Base-by-base conservation (phyloP, 2,329 filamentous ascomycete genomes). In the Aspergillus sclerotialis region DNA sequence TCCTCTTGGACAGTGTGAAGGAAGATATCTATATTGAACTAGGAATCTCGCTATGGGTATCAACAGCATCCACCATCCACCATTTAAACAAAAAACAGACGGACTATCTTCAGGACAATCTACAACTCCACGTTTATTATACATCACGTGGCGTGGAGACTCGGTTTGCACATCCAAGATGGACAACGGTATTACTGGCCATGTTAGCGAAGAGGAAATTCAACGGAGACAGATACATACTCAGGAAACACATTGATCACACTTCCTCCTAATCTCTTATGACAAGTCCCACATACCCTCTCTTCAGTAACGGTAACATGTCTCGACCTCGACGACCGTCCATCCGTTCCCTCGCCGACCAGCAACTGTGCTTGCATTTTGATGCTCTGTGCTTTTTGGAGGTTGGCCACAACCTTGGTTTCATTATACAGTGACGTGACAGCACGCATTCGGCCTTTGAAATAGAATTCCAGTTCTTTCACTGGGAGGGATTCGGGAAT, bases 241-340 rank as follows among this genome's bases (percentile, higher is more conserved):
- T 94, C 84, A 5, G 89, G 86, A 62, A 92, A 74, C 9, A 95
- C 89, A 26, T 89, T 82, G 39, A 96, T 83, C 12, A 94, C 92
- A 58, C 84, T 94, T 2, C 87, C 83, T 1, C 89, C 90, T 45
- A 98, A 75, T 45, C 92, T 72, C 70, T 95, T 96, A 61, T 94
- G 84, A 58, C 92, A 98, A 11, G 94, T 85, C 9, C 84, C 81
- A 58, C 92, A 98, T 35, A 94, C 82, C 33, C 86, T 72, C 55
- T 96, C 90, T 50, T 98, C 90, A 7, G 76, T 78, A 33, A 98
- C 80, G 13, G 87, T 77, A 8, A 95, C 88, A 46, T 86, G 75
- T 24, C 76, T 63, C 49, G 76, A 80, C 50, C 77, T 64, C 2
- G 75, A 75, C 1, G 70, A 71, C 42, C 75, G 72, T 1, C 52